These are phyloP conservation scores for Apostasia ramifera DNA, from an alignment of 106 monocot species.

Conservation along the genomic window DNA sequence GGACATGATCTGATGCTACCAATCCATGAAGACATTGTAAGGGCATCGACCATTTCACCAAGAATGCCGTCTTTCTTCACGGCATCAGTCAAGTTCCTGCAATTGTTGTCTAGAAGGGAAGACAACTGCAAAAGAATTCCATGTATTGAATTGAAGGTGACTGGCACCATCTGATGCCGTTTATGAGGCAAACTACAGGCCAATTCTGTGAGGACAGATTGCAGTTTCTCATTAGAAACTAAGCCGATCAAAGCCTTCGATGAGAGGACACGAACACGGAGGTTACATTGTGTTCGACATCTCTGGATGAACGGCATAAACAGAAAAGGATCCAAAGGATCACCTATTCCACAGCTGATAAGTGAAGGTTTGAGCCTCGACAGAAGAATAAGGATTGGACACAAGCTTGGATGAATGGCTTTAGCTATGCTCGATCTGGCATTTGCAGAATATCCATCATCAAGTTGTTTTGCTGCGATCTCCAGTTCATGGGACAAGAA, in stretches of 20 bases:
- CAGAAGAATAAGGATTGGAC: constrained; percentile 89
- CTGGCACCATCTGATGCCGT: constrained; percentile 9
- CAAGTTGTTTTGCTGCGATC: constrained; percentile 57
- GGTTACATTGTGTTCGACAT: constrained; percentile 87
- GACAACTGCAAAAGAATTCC: constrained; percentile 71
- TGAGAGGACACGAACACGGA: constrained; percentile 79
- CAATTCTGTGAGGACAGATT: constrained; percentile 31
- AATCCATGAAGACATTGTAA: constrained; percentile 70
- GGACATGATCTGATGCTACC: constrained; percentile 47
- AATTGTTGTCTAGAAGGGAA: constrained; percentile 76
- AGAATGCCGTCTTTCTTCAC: constrained; percentile 62
- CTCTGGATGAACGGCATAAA: constrained; percentile 71
- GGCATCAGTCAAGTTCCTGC: constrained; percentile 48
- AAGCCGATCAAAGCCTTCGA: constrained; percentile 86
- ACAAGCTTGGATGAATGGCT: constrained; percentile 92
- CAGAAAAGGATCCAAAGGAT: constrained; percentile 74
- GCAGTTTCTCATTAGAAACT: constrained; percentile 86
- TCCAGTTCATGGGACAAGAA: constrained; percentile 73
- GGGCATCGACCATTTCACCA: constrained; percentile 31
- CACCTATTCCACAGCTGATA: constrained; percentile 50
- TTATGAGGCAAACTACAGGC: constrained; percentile 38
- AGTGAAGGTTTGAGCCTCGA: constrained; percentile 85
- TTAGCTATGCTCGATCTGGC: constrained; percentile 51
- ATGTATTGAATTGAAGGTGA: constrained; percentile 65
- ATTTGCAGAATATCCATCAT: constrained; percentile 24